These are phyloP conservation scores for Hymenotorrendiella dingleyae DNA, from an alignment of 2,329 filamentous ascomycete species.

Conservation along the genomic window DNA sequence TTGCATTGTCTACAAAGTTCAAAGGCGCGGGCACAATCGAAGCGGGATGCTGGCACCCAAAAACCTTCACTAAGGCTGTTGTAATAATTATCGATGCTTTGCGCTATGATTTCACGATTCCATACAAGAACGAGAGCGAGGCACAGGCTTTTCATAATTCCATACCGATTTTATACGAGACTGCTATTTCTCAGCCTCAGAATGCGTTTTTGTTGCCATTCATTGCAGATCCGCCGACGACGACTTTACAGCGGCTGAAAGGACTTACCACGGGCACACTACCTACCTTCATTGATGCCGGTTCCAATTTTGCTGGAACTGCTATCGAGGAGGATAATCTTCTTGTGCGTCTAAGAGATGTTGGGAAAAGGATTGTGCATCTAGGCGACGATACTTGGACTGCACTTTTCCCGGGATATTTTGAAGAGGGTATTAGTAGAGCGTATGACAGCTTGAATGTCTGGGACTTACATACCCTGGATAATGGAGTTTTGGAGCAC, in stretches of 20 bases:
- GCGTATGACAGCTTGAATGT: conserved; percentile 98
- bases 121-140: conserved; percentile 48
- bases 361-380: conserved; percentile 77
- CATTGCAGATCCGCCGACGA: conserved; percentile 93
- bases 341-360: conserved; percentile 55
- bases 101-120: conserved; percentile 93
- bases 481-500: conserved; percentile 89
- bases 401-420: conserved; percentile 86
- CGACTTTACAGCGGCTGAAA: conserved; percentile 87
- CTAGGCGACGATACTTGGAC: conserved; percentile 98
- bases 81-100: conserved; percentile 89
- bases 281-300: conserved; percentile 89
- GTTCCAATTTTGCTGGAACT: conserved; percentile 91
- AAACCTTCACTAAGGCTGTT: conserved; percentile 85
- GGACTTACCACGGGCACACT: conserved; percentile 91
- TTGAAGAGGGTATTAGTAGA: conserved; percentile 76
- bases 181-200: conserved; percentile 63
- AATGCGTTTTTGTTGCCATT: conserved; percentile 91
- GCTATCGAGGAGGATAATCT: conserved; percentile 91
- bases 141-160: conserved; percentile 72
- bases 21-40: conserved; percentile 27
- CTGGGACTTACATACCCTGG: conserved; percentile 94
- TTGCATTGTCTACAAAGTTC: conserved; percentile 36
- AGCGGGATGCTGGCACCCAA: conserved; percentile 95
- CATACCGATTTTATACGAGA: conserved; percentile 81